These are phyloP conservation scores for Aspergillus pseudoviridinutans DNA, from an alignment of 2,329 filamentous ascomycete species.

Conservation along the genomic window DNA sequence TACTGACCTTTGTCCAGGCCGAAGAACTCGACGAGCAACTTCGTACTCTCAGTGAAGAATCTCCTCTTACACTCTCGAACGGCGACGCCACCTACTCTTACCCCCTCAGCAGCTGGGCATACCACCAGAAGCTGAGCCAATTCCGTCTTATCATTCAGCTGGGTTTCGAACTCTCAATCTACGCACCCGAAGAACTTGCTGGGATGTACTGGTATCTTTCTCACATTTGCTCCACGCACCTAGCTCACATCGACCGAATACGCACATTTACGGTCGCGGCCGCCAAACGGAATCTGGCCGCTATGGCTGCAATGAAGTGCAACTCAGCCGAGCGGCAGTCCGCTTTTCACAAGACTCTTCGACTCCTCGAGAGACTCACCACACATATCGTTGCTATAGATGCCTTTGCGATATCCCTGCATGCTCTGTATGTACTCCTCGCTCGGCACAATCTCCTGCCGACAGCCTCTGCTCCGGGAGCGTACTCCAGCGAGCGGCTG, in stretches of 20 bases:
- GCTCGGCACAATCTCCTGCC: conserved; percentile 51
- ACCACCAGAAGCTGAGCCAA: conserved; percentile 81
- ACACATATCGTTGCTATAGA: conserved; percentile 63
- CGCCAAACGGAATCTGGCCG: conserved; percentile 22
- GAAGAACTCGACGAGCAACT: conserved; percentile 71
- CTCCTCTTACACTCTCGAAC: conserved; percentile 52
- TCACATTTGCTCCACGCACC: conserved; percentile 64
- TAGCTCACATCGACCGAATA: conserved; percentile 69
- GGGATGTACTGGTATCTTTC: conserved; percentile 91
- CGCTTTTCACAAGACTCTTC: conserved; percentile 37
- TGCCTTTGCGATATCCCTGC: conserved; percentile 49
- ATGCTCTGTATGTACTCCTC: conserved; percentile 63
- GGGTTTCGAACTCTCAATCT: conserved; percentile 90
- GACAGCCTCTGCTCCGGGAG: conserved; percentile 47
- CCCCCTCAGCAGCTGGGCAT: conserved; percentile 82
- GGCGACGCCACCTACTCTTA: conserved; percentile 61
- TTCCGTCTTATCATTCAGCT: conserved; percentile 86
- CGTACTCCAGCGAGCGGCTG: conserved; percentile 64
- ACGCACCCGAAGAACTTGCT: conserved; percentile 76
- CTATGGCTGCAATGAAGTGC: conserved; percentile 11
- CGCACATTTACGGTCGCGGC: conserved; percentile 56
- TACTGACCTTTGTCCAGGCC: conserved; percentile 30
- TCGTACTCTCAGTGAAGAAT: conserved; percentile 58
- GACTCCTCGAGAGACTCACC: conserved; percentile 57
- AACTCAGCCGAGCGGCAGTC: conserved; percentile 23